Evolutionary conservation across 306 rosid species (phyloP).

Genomic region (Parietaria judaica): DNA sequence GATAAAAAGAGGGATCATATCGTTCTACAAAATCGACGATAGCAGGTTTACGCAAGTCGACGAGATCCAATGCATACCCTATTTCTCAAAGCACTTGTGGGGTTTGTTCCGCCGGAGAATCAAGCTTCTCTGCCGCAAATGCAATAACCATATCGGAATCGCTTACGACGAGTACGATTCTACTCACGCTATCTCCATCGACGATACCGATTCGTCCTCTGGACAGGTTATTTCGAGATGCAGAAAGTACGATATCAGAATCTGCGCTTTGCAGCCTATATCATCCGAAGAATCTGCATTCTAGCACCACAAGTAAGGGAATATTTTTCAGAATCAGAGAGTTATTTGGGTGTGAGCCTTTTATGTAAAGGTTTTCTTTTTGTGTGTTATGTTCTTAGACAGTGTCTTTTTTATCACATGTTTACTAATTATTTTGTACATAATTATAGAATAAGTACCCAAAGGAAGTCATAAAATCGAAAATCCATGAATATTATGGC

Average conservation of each 20-base stretch:
- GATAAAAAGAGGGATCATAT: slow-evolving; percentile 71
- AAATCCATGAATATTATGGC: not conserved
- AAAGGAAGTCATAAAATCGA: slow-evolving; percentile 6
- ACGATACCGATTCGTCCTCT: slow-evolving; percentile 37
- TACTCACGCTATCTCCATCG: slow-evolving; percentile 32
- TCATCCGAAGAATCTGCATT: slow-evolving; percentile 45
- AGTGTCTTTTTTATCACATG: not conserved
- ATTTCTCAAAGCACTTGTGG: slow-evolving; percentile 58
- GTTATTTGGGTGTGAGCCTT: slow-evolving; percentile 9
- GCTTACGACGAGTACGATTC: slow-evolving; percentile 34
- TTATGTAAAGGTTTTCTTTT: slow-evolving; percentile 11
- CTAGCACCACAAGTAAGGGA: slow-evolving; percentile 20
- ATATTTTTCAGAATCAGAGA: slow-evolving; percentile 10
- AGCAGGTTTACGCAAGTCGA: slow-evolving; percentile 71
- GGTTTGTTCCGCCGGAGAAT: slow-evolving; percentile 63
- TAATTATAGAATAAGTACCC: slow-evolving; percentile 6
- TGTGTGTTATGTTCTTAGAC: slow-evolving; percentile 13
- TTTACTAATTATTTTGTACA: slow-evolving; percentile 16
- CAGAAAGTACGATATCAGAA: slow-evolving; percentile 53
- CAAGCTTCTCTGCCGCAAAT: slow-evolving; percentile 84
- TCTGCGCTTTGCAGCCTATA: slow-evolving; percentile 77
- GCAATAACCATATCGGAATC: slow-evolving; percentile 65
- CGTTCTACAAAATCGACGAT: slow-evolving; percentile 67
- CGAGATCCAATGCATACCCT: slow-evolving; percentile 63
- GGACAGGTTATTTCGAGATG: slow-evolving; percentile 25